A percentile compares a stretch with the other conserved stretches of the same genome.
These are phyloP conservation scores for Ehretia macrophylla DNA, from an alignment of 257 asterid genomes.

Conservation along the genomic window DNA sequence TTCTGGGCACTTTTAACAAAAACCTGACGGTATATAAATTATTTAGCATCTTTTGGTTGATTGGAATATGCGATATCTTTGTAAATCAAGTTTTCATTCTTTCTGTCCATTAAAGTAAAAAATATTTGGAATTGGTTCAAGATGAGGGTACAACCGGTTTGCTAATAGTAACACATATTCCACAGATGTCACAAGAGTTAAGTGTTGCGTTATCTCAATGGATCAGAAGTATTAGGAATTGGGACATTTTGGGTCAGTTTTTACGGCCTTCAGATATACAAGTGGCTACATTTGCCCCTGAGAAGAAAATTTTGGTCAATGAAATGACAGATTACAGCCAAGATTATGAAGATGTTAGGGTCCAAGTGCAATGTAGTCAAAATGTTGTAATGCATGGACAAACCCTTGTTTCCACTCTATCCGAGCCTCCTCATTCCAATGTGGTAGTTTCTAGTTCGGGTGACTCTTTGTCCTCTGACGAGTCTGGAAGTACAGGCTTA, in stretches of 20 bases:
- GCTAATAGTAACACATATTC: slow-evolving; percentile 23
- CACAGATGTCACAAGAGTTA: slow-evolving; percentile 56
- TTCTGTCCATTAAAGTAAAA: neutral
- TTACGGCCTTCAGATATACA: slow-evolving; percentile 22
- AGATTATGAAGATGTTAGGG: slow-evolving; percentile 16
- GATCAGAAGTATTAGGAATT: slow-evolving; percentile 37
- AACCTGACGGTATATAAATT: neutral
- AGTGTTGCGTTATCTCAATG: slow-evolving; percentile 45
- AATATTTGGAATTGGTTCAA: too few relatives aligned
- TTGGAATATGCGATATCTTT: too few relatives aligned
- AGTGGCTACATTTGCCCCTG: slow-evolving; percentile 24
- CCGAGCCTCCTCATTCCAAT: slow-evolving; percentile 23
- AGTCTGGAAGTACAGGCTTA: slow-evolving; percentile 28
- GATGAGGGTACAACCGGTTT: slow-evolving; percentile 1
- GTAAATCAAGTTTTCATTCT: neutral
- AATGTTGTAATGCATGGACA: slow-evolving; percentile 25
- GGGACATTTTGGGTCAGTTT: slow-evolving; percentile 35
- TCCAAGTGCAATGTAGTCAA: slow-evolving; percentile 24
- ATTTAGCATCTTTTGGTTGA: too few relatives aligned
- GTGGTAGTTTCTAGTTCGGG: slow-evolving; percentile 29
- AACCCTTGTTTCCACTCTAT: slow-evolving; percentile 24
- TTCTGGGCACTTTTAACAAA: neutral
- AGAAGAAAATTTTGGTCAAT: slow-evolving; percentile 18
- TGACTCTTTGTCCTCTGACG: slow-evolving; percentile 23
- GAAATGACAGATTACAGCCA: slow-evolving; percentile 27